Evolutionary conservation across 495 filamentous ascomycete genomes (phyloP).

Genomic region (Trichoderma erinaceum): DNA sequence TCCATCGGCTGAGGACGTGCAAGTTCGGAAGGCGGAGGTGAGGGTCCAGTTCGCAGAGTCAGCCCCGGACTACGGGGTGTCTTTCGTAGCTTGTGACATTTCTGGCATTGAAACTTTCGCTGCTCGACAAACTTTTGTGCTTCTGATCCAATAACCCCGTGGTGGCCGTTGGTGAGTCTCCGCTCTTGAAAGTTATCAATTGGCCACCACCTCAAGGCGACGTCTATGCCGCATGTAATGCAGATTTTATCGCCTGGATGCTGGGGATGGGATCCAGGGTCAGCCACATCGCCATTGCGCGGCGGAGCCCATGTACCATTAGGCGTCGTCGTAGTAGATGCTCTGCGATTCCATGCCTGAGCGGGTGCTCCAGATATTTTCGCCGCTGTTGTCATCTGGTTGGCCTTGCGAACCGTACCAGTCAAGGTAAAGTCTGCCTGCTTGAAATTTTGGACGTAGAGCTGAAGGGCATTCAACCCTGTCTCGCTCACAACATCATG

Average conservation of each 20-base stretch:
- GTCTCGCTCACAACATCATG: constrained; percentile 60
- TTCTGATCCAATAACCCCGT: constrained; percentile 33
- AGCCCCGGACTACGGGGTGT: constrained; percentile 28
- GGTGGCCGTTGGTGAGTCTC: constrained; percentile 33
- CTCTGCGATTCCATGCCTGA: constrained; percentile 31
- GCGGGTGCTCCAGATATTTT: constrained; percentile 31
- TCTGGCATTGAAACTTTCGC: constrained; percentile 49
- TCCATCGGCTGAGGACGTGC: constrained; percentile 25
- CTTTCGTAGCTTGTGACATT: constrained; percentile 44
- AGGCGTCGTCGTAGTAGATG: constrained; percentile 29
- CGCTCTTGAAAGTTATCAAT: constrained; percentile 38
- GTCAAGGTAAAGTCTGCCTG: constrained; percentile 87
- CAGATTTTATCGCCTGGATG: constrained; percentile 42
- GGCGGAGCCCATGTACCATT: constrained; percentile 13
- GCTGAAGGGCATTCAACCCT: constrained; percentile 68
- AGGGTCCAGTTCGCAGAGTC: constrained; percentile 27
- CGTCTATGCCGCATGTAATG: constrained; percentile 52
- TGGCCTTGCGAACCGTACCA: constrained; percentile 85
- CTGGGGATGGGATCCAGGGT: constrained; percentile 18
- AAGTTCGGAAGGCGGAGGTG: constrained; percentile 31
- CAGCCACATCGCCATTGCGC: constrained; percentile 18
- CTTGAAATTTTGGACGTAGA: constrained; percentile 83
- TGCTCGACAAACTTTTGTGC: constrained; percentile 45
- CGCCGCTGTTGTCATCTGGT: constrained; percentile 37
- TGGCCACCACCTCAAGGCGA: constrained; percentile 58